phyloP scores from a whole-genome alignment of 805 yeast genomes.

The Huiozyma naganishii region DNA sequence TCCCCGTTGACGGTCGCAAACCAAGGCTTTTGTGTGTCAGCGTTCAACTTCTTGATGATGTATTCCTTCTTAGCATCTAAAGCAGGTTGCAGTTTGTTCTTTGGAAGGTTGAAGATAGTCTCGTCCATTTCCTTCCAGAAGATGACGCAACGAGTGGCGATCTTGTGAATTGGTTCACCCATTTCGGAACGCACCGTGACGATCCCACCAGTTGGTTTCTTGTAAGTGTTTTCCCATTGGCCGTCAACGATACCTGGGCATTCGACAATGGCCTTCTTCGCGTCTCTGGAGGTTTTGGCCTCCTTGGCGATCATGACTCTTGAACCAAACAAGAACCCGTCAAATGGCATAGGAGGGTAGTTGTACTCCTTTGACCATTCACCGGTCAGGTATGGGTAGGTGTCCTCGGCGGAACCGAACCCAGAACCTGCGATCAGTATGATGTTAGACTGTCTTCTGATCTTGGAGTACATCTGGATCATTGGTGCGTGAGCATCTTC shows the following conservation, averaged over 20 bases:
- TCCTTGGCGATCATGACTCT: constrained; percentile 97
- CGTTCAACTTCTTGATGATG: constrained; percentile 75
- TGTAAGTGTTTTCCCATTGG: constrained; percentile 90
- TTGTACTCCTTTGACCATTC: constrained; percentile 80
- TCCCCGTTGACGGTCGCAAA: constrained; percentile 66
- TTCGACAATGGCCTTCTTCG: constrained; percentile 81
- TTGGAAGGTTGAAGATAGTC: constrained; percentile 83
- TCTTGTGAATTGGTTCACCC: constrained; percentile 99
- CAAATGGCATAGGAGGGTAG: constrained; percentile 98
- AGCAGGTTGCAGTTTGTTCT: constrained; percentile 74
- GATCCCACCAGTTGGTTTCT: constrained; percentile 93
- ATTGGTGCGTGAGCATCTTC: constrained; percentile 99
- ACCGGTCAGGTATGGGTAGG: constrained; percentile 97
- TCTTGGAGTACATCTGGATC: constrained; percentile 87
- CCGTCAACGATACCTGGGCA: constrained; percentile 84
- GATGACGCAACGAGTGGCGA: constrained; percentile 95
- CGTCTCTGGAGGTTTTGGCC: constrained; percentile 87
- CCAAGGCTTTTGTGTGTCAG: constrained; percentile 98
- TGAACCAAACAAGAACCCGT: constrained; percentile 92
- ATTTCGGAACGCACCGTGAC: constrained; percentile 94
- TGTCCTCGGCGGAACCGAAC: constrained; percentile 92
- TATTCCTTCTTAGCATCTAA: constrained; percentile 74
- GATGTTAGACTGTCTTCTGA: constrained; percentile 85
- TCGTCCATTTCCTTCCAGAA: constrained; percentile 97
- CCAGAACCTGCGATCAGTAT: constrained; percentile 96